phyloP scores from a whole-genome alignment of 2,329 filamentous ascomycete species.

The Huntiella bhutanensis region DNA sequence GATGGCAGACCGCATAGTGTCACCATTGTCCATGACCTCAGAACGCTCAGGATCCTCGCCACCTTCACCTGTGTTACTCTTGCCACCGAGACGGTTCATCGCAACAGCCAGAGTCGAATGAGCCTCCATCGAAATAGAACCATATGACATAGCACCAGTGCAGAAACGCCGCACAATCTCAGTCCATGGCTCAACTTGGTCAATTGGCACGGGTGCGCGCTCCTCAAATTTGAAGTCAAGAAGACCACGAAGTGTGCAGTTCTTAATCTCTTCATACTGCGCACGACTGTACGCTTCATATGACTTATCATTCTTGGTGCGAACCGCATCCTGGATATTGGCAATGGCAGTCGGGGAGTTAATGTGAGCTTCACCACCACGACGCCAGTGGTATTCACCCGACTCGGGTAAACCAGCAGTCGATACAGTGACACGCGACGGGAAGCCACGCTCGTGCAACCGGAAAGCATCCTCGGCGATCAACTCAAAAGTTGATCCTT shows the following conservation, averaged over 20 bases:
- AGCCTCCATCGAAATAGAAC: constrained; percentile 95
- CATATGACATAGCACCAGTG: constrained; percentile 96
- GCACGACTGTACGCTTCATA: constrained; percentile 90
- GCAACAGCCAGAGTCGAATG: constrained; percentile 89
- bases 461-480: constrained; percentile 90
- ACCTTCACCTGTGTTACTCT: constrained; percentile 95
- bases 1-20: constrained; percentile 93
- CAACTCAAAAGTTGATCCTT: constrained; percentile 80
- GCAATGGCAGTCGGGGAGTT: constrained; percentile 91
- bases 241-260: constrained; percentile 82
- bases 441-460: constrained; percentile 86
- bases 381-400: constrained; percentile 95
- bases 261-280: constrained; percentile 91
- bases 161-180: constrained; percentile 94
- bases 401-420: constrained; percentile 74
- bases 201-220: constrained; percentile 66
- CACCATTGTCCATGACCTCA: constrained; percentile 69
- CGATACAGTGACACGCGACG: constrained; percentile 55
- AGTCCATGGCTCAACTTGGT: constrained; percentile 95
- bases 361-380: constrained; percentile 85
- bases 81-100: constrained; percentile 91
- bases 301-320: constrained; percentile 95
- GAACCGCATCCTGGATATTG: constrained; percentile 90
- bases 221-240: constrained; percentile 94
- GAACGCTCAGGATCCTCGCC: constrained; percentile 89